Percentiles rank a stretch among this genome's conserved stretches.
Evolutionary conservation across 306 rosid genomes (phyloP).

Genomic region (Cucurbita argyrosperma): DNA sequence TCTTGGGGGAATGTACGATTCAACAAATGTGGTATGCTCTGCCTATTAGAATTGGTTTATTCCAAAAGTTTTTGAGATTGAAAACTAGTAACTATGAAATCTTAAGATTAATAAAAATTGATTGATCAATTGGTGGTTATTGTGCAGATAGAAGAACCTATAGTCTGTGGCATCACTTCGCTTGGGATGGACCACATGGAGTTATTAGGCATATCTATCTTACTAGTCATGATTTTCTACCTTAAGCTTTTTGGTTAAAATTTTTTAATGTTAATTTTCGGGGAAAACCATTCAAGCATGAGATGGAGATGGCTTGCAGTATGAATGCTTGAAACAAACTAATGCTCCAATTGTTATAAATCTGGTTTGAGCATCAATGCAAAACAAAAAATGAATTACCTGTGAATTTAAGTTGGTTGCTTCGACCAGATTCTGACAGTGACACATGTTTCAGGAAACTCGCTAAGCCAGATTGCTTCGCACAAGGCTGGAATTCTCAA

Average conservation of each 20-base stretch:
- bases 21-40: slow-evolving; percentile 60
- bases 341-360: background rate
- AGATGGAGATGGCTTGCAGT: background rate
- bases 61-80: background rate
- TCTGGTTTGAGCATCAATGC: background rate
- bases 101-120: background rate
- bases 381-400: background rate
- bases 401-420: background rate
- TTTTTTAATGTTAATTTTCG: background rate
- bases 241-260: slow-evolving; percentile 8
- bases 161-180: slow-evolving; percentile 71
- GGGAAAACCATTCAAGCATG: background rate
- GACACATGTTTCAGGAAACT: slow-evolving; percentile 31
- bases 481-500: slow-evolving; percentile 75
- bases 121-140: slow-evolving; percentile 7
- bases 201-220: slow-evolving; percentile 32
- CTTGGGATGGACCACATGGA: slow-evolving; percentile 69
- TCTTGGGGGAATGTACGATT: slow-evolving; percentile 54
- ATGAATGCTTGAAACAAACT: background rate
- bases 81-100: background rate
- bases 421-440: background rate
- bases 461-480: slow-evolving; percentile 47
- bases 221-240: background rate
- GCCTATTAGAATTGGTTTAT: slow-evolving; percentile 2
- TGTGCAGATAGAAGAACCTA: slow-evolving; percentile 46